phyloP scores from a whole-genome alignment of 2,329 filamentous ascomycete genomes.

The Teratosphaeria gauchensis region DNA sequence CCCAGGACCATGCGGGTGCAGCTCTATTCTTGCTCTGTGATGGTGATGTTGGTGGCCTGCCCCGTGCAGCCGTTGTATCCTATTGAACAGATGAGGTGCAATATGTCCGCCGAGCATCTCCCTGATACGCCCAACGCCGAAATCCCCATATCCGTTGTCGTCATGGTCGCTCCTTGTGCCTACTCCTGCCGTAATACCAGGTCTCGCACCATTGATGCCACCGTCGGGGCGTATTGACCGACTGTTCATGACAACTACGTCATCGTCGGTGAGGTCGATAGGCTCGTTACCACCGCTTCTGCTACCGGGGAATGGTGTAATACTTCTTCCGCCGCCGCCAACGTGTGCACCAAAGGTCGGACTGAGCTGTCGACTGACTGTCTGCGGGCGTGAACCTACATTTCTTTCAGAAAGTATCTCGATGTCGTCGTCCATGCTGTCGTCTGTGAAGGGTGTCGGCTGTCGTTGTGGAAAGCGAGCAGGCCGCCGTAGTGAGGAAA shows the following conservation, averaged over 20 bases:
- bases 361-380: conserved; percentile 6
- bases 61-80: background rate
- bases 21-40: background rate
- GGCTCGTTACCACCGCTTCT: conserved; percentile 10
- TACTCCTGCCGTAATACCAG: conserved; percentile 13
- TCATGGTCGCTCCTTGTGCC: conserved; percentile 12
- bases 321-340: conserved; percentile 6
- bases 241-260: conserved; percentile 21
- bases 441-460: background rate
- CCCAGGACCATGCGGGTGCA: background rate
- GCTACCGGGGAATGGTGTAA: conserved; percentile 16
- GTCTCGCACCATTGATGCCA: conserved; percentile 15
- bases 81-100: background rate
- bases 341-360: background rate
- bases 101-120: conserved; percentile 3
- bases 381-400: conserved; percentile 8
- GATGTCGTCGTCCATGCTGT: conserved; percentile 6
- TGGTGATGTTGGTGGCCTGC: background rate
- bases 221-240: conserved; percentile 6
- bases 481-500: conserved; percentile 4
- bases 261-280: conserved; percentile 28
- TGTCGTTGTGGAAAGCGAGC: background rate
- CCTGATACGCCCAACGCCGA: conserved; percentile 5
- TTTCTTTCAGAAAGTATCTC: conserved; percentile 9
- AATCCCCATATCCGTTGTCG: conserved; percentile 1